Evolutionary conservation across 305 asterid species (phyloP).

Genomic region (Fraxinus angustifolia): DNA sequence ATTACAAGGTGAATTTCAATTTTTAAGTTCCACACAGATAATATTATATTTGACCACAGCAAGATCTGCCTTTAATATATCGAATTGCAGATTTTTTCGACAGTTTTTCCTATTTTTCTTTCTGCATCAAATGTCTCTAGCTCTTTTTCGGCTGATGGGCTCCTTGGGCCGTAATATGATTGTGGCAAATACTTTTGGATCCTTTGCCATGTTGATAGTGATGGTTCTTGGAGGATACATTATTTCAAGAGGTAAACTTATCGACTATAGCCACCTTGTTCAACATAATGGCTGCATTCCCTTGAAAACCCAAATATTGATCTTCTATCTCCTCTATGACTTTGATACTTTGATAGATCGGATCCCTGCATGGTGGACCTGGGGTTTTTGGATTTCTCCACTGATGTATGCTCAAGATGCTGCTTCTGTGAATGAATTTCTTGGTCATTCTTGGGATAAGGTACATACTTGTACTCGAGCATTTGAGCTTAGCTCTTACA

Average conservation of each 20-base stretch:
- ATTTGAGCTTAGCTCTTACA: slow-evolving; percentile 13
- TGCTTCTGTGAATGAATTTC: slow-evolving; percentile 91
- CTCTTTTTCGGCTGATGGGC: slow-evolving; percentile 90
- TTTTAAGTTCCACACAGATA: slow-evolving; percentile 8
- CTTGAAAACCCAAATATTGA: slow-evolving; percentile 12
- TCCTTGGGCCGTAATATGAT: slow-evolving; percentile 92
- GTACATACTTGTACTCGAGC: slow-evolving; percentile 35
- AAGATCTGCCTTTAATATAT: slow-evolving; percentile 24
- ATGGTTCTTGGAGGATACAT: slow-evolving; percentile 95
- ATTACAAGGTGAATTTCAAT: slow-evolving; percentile 54
- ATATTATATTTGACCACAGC: slow-evolving; percentile 14
- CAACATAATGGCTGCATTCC: slow-evolving; percentile 9
- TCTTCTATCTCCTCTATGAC: slow-evolving; percentile 18
- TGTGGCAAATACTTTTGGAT: slow-evolving; percentile 94
- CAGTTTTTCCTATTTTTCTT: slow-evolving; percentile 78
- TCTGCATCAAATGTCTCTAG: slow-evolving; percentile 85
- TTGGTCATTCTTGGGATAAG: slow-evolving; percentile 90
- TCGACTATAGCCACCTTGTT: slow-evolving; percentile 2
- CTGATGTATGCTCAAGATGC: slow-evolving; percentile 91
- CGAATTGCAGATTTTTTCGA: slow-evolving; percentile 64
- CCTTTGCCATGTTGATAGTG: slow-evolving; percentile 88
- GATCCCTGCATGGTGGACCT: slow-evolving; percentile 92
- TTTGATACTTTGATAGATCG: slow-evolving; percentile 52
- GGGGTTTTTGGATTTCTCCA: slow-evolving; percentile 98
- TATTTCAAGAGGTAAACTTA: slow-evolving; percentile 76